These are phyloP conservation scores for Entrophospora sp. DNA, from an alignment of 192 early-diverging fungal genomes.

Conservation along the genomic window DNA sequence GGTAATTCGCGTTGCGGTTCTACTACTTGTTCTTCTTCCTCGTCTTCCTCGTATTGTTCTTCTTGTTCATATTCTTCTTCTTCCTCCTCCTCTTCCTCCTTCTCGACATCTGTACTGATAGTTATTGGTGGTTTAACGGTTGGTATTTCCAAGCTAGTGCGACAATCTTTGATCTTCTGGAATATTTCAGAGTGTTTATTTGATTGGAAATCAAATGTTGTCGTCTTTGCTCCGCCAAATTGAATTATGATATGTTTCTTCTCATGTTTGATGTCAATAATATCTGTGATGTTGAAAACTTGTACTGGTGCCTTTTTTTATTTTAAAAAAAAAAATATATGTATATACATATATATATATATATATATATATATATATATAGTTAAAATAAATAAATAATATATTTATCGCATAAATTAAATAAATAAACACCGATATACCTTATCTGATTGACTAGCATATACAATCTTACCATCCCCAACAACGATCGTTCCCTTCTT, in stretches of 20 bases:
- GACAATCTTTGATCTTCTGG: slow-evolving; percentile 52
- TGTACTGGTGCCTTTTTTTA: slow-evolving; percentile 39
- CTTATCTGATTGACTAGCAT: slow-evolving; percentile 55
- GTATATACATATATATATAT: background rate
- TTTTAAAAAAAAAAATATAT: background rate
- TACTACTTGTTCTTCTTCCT: slow-evolving; percentile 19
- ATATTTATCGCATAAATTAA: background rate
- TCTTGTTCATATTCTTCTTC: slow-evolving; percentile 18
- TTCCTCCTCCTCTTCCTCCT: slow-evolving; percentile 25
- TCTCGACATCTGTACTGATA: slow-evolving; percentile 23
- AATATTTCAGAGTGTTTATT: slow-evolving; percentile 58
- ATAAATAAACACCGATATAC: slow-evolving; percentile 12
- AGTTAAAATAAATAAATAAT: background rate
- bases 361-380: slow-evolving; percentile 3
- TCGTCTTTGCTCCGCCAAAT: slow-evolving; percentile 44
- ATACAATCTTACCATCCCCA: slow-evolving; percentile 51
- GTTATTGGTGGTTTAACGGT: slow-evolving; percentile 13
- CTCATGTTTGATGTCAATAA: slow-evolving; percentile 53
- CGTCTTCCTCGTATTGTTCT: slow-evolving; percentile 22
- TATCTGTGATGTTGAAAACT: slow-evolving; percentile 49
- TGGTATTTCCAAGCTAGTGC: slow-evolving; percentile 36
- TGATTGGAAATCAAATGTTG: slow-evolving; percentile 55
- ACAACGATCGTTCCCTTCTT: slow-evolving; percentile 56
- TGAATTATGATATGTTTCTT: slow-evolving; percentile 55
- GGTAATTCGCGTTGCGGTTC: slow-evolving; percentile 14